Percentiles rank a stretch among this genome's conserved stretches.
These are phyloP conservation scores for Boletellus emodensis DNA, from an alignment of 768 basidiomycete genomes.

Conservation along the genomic window DNA sequence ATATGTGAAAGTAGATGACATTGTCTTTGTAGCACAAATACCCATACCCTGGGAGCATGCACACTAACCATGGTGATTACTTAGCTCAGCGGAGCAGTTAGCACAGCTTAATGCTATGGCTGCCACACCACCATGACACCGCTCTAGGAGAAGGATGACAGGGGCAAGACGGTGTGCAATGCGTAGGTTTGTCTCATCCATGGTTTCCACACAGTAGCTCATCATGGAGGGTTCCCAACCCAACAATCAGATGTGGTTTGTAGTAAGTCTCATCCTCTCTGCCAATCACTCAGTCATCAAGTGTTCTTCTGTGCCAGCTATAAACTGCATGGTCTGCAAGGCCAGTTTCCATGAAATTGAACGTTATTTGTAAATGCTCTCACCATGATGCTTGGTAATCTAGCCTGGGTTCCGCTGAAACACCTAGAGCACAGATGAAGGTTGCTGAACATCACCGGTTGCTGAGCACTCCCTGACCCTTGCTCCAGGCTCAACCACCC, in stretches of 20 bases:
- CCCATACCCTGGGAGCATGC: slow-evolving; percentile 84
- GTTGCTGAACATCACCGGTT: slow-evolving; percentile 67
- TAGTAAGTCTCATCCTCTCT: slow-evolving; percentile 46
- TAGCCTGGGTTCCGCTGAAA: slow-evolving; percentile 53
- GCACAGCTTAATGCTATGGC: slow-evolving; percentile 79
- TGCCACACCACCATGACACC: slow-evolving; percentile 88
- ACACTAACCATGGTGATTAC: slow-evolving; percentile 59
- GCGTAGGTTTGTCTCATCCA: slow-evolving; percentile 57
- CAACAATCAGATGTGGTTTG: slow-evolving; percentile 59
- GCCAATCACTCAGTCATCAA: slow-evolving; percentile 7
- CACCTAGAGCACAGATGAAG: slow-evolving; percentile 69
- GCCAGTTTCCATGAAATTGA: slow-evolving; percentile 88
- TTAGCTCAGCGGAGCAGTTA: slow-evolving; percentile 28
- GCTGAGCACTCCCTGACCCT: slow-evolving; percentile 59
- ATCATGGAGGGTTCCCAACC: slow-evolving; percentile 1
- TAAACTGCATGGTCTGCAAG: slow-evolving; percentile 84
- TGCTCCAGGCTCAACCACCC: slow-evolving; percentile 67
- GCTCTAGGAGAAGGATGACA: slow-evolving; percentile 87
- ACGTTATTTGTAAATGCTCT: slow-evolving; percentile 83
- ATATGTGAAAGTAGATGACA: neutral
- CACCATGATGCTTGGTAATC: slow-evolving; percentile 70
- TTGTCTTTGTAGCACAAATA: slow-evolving; percentile 63
- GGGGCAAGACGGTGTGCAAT: slow-evolving; percentile 88
- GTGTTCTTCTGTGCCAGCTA: slow-evolving; percentile 38
- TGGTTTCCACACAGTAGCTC: slow-evolving; percentile 10